phyloP scores from a whole-genome alignment of 371 early-diverging fungal species.

The Dichotomocladium elegans region DNA sequence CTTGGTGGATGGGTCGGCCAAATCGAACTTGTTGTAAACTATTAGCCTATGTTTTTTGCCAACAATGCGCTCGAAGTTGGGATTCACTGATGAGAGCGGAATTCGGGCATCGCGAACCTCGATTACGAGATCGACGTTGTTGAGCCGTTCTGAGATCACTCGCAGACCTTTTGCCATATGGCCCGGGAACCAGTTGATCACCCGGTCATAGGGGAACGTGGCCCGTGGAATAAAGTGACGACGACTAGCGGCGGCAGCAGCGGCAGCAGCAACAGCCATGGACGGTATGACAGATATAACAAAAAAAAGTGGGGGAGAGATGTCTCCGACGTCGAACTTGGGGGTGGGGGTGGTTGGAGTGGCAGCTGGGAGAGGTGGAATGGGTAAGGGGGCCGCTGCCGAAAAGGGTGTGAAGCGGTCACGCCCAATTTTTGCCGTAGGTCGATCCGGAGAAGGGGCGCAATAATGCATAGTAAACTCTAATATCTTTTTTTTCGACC shows the following conservation, averaged over 20 bases:
- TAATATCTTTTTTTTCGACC: too few relatives aligned
- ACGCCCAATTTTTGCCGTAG: conserved; percentile 5
- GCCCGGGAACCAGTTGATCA: conserved; percentile 93
- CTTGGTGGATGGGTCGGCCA: conserved; percentile 62
- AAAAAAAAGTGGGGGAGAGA: too few relatives aligned
- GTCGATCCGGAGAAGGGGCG: background rate
- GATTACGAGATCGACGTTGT: conserved; percentile 80
- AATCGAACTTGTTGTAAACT: conserved; percentile 91
- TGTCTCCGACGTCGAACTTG: too few relatives aligned
- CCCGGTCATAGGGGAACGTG: conserved; percentile 57
- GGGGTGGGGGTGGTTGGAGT: too few relatives aligned
- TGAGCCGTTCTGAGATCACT: conserved; percentile 66
- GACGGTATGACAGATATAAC: too few relatives aligned
- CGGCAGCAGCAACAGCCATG: too few relatives aligned
- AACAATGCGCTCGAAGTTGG: conserved; percentile 73
- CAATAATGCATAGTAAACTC: too few relatives aligned
- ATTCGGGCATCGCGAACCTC: conserved; percentile 94
- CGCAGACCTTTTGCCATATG: conserved; percentile 91
- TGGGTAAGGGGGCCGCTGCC: too few relatives aligned
- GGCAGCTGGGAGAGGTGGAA: too few relatives aligned
- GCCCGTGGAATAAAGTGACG: conserved; percentile 42
- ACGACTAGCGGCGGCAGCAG: conserved; percentile 3
- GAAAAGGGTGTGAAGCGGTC: too few relatives aligned
- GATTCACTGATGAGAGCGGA: conserved; percentile 88
- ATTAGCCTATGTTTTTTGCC: conserved; percentile 68